Conservation (phyloP, 106 monocot species). For the Dioscorea zingiberensis region DNA sequence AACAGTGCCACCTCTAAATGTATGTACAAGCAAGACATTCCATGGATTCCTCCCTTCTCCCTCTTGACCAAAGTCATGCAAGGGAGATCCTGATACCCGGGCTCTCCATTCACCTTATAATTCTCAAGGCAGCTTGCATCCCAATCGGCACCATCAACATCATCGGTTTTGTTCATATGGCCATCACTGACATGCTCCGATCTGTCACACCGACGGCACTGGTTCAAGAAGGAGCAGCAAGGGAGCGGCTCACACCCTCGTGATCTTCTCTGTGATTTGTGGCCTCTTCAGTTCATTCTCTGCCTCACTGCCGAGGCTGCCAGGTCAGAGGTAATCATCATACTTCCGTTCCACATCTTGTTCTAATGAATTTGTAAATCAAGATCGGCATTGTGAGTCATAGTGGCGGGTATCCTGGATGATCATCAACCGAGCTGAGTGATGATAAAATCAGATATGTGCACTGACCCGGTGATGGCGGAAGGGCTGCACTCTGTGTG, state of each 20-base stretch:
- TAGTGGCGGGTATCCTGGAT: constrained; percentile 42
- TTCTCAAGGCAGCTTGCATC: background rate
- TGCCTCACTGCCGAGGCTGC: constrained; percentile 79
- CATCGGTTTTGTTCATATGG: constrained; percentile 22
- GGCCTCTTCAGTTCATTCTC: constrained; percentile 58
- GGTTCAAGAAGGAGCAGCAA: constrained; percentile 22
- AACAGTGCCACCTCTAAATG: background rate
- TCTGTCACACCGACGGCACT: constrained; percentile 26
- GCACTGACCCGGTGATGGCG: constrained; percentile 62
- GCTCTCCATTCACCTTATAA: background rate
- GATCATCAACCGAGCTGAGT: constrained; percentile 19
- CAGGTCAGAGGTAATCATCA: constrained; percentile 59
- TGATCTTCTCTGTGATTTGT: constrained; percentile 62
- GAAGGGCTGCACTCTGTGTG: constrained; percentile 45
- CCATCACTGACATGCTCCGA: constrained; percentile 68
- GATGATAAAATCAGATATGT: constrained; percentile 20
- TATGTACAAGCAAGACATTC: constrained; percentile 16
- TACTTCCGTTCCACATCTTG: too few relatives aligned
- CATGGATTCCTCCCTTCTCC: constrained; percentile 35
- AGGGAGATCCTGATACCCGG: background rate
- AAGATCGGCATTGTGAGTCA: too few relatives aligned
- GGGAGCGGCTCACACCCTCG: constrained; percentile 45
- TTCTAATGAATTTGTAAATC: too few relatives aligned
- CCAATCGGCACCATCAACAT: background rate
- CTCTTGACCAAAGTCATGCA: constrained; percentile 12